phyloP scores from a whole-genome alignment of 2,329 filamentous ascomycete species.

The Myriosclerotinia duriaeana region DNA sequence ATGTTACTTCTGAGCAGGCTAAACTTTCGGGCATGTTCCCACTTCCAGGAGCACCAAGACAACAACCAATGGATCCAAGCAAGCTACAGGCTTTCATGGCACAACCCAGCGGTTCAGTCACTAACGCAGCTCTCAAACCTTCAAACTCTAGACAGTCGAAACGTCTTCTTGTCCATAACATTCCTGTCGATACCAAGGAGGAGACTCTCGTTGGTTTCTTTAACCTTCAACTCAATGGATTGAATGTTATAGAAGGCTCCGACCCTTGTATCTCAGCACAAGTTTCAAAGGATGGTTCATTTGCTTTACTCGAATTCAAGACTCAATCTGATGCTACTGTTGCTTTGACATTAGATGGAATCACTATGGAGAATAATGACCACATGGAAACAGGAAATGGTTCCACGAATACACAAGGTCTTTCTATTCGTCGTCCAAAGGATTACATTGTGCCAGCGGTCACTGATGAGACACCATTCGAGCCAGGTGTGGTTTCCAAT shows the following conservation, averaged over 20 bases:
- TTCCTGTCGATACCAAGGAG: conserved; percentile 71
- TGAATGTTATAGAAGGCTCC: conserved; percentile 81
- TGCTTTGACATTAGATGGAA: conserved; percentile 84
- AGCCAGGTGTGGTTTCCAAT: conserved; percentile 74
- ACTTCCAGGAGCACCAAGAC: conserved; percentile 87
- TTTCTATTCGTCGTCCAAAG: conserved; percentile 83
- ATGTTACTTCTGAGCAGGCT: conserved; percentile 95
- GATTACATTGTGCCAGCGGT: conserved; percentile 92
- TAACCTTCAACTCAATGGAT: conserved; percentile 93
- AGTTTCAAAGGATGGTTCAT: conserved; percentile 73
- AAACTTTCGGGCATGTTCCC: conserved; percentile 99
- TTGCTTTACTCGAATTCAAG: conserved; percentile 90
- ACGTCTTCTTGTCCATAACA: conserved; percentile 82
- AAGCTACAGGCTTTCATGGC: conserved; percentile 96
- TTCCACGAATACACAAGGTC: conserved; percentile 53
- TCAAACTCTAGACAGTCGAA: conserved; percentile 93
- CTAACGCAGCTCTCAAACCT: conserved; percentile 79
- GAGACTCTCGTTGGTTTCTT: conserved; percentile 81
- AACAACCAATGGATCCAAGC: conserved; percentile 91
- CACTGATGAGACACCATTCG: conserved; percentile 69
- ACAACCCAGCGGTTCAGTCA: conserved; percentile 69
- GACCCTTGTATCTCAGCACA: conserved; percentile 86
- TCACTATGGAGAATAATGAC: conserved; percentile 77
- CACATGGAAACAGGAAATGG: conserved; percentile 49
- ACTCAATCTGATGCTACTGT: conserved; percentile 84